Percentiles rank a stretch among this genome's conserved stretches.
These are phyloP conservation scores for Papiliotrema flavescens DNA, from an alignment of 1,284 basidiomycete species.

Conservation along the genomic window DNA sequence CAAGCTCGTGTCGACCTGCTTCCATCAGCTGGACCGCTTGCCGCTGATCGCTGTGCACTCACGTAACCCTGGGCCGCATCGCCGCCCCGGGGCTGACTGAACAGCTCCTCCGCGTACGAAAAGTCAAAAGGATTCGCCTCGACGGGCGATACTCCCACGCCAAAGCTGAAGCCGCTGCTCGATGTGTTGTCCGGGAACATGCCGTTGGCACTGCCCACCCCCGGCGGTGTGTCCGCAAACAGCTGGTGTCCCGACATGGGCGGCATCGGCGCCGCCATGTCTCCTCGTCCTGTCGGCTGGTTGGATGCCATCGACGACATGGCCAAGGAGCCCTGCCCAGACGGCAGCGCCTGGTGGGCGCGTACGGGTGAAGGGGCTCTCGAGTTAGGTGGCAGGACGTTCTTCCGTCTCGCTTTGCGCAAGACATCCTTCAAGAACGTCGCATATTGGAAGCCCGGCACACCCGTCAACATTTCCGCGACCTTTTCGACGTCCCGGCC, in stretches of 20 bases:
- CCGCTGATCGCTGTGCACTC: background rate
- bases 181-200: background rate
- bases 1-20: conserved; percentile 3
- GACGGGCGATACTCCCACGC: background rate
- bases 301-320: background rate
- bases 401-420: conserved; percentile 27
- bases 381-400: conserved; percentile 33
- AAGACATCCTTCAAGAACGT: conserved; percentile 34
- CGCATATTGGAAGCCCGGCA: conserved; percentile 42
- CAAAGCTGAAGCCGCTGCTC: conserved; percentile 1
- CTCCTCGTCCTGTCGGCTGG: too few relatives aligned
- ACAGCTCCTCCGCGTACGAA: conserved; percentile 37
- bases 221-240: background rate
- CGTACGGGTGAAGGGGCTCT: conserved; percentile 20
- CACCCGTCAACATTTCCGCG: conserved; percentile 27
- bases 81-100: conserved; percentile 8
- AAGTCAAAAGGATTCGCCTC: conserved; percentile 26
- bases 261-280: conserved; percentile 1
- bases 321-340: background rate
- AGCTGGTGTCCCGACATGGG: background rate
- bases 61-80: conserved; percentile 7
- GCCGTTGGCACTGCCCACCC: background rate
- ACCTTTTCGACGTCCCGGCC: conserved; percentile 41
- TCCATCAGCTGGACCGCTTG: background rate
- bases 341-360: too few relatives aligned